Conservation (phyloP, 352 stramenopile genomes). For the Blastocystis sp. region DNA sequence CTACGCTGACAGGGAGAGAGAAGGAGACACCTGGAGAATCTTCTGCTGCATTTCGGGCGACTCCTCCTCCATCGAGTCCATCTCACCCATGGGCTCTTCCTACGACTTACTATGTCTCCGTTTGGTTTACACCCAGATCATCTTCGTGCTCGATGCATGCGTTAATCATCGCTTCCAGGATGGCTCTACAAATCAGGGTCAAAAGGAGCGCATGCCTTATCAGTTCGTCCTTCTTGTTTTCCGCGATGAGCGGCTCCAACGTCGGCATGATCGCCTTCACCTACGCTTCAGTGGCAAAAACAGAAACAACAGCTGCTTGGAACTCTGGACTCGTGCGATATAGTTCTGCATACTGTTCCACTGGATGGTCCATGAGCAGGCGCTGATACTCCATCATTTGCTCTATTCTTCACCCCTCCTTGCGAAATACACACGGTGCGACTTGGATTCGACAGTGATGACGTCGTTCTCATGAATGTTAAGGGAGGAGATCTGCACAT, state of each 20-base stretch:
- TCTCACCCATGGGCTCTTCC: not conserved
- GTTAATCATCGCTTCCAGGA: not conserved
- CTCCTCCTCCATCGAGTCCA: slow-evolving; percentile 31
- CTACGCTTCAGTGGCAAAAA: not conserved
- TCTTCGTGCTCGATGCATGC: not conserved
- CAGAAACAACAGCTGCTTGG: not conserved
- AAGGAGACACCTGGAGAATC: not conserved
- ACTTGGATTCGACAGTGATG: slow-evolving; percentile 6
- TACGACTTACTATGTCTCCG: too few relatives aligned
- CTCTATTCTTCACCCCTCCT: not conserved
- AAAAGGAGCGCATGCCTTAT: not conserved
- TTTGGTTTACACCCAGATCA: too few relatives aligned
- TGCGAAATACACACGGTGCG: not conserved
- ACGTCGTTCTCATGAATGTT: slow-evolving; percentile 42
- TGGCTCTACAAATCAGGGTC: not conserved
- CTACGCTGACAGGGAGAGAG: not conserved
- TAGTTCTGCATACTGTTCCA: not conserved
- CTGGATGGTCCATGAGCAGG: slow-evolving; percentile 8
- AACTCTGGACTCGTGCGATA: slow-evolving; percentile 15
- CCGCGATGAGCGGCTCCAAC: not conserved
- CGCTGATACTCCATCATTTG: not conserved
- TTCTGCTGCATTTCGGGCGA: slow-evolving; percentile 45
- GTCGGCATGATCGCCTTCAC: not conserved
- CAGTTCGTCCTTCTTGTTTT: not conserved
- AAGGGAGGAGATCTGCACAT: slow-evolving; percentile 13